Evolutionary conservation across 345 rosid genomes (phyloP).

Genomic region (Eucalyptus regnans): DNA sequence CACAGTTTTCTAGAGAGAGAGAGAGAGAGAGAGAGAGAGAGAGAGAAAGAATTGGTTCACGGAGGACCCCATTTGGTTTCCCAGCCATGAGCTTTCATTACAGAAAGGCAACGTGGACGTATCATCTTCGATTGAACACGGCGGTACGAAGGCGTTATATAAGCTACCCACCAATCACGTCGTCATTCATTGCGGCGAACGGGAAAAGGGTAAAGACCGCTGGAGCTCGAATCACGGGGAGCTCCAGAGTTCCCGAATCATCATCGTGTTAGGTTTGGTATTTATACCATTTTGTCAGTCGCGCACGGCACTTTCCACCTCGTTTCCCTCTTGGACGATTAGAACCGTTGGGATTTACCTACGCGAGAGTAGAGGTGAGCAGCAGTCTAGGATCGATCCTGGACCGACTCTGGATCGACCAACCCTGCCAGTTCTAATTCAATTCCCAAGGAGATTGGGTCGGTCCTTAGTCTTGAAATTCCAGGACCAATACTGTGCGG

Average conservation of each 20-base stretch:
- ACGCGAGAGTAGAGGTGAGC: neutral
- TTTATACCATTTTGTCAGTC: neutral
- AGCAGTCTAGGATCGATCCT: no score
- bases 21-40: neutral
- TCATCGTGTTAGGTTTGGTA: neutral
- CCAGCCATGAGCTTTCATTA: no score
- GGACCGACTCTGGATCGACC: no score
- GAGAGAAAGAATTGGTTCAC: neutral
- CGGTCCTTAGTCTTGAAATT: no score
- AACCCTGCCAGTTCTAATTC: no score
- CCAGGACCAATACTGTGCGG: no score
- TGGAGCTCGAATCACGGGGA: neutral
- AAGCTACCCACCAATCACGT: neutral
- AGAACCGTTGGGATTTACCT: neutral
- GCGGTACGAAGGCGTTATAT: neutral
- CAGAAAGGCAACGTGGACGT: no score
- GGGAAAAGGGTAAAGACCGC: fast-evolving
- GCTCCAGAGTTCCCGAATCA: neutral
- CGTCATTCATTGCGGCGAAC: neutral
- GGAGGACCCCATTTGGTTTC: no score
- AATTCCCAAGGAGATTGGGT: no score
- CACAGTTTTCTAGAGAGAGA: neutral
- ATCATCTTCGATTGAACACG: neutral
- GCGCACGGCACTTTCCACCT: neutral
- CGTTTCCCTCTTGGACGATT: neutral